Percentiles rank a stretch among this genome's conserved stretches.
Evolutionary conservation across 1,284 basidiomycete genomes (phyloP).

Genomic region (Schizophyllum commune): DNA sequence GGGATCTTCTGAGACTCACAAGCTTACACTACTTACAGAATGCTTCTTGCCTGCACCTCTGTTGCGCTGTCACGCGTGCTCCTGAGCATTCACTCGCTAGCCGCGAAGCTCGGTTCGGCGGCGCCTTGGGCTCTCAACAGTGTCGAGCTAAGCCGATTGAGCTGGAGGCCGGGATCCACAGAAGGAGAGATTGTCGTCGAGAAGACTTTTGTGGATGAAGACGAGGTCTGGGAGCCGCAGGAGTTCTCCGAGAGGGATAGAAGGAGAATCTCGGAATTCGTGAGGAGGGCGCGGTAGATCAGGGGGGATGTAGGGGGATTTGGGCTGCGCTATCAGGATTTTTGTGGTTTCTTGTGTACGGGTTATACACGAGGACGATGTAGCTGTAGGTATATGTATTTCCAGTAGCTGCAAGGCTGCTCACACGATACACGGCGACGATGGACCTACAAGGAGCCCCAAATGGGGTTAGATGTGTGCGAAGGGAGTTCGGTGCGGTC

Average conservation of each 20-base stretch:
- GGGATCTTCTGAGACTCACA: not conserved
- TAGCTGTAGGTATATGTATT: no score
- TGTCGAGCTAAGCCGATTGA: constrained; percentile 30
- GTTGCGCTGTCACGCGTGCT: constrained; percentile 23
- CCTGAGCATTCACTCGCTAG: constrained; percentile 29
- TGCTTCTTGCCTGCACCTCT: constrained; percentile 13
- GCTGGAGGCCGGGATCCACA: constrained; percentile 27
- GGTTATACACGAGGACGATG: no score
- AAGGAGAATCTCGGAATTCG: not conserved
- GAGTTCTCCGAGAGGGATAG: not conserved
- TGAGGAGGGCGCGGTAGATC: not conserved
- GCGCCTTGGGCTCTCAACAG: constrained; percentile 31
- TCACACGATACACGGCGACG: no score
- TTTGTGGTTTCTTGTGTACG: no score
- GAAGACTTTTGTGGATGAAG: not conserved
- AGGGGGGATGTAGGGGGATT: not conserved
- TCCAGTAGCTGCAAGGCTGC: no score
- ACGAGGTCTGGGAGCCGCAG: not conserved
- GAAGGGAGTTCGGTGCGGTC: no score
- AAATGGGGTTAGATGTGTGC: no score
- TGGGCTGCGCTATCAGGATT: not conserved
- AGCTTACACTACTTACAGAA: constrained; percentile 4
- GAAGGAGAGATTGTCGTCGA: constrained; percentile 36
- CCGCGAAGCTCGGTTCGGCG: constrained; percentile 28
- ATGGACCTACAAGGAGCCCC: no score